Conservation (phyloP, 192 early-diverging fungal genomes). For the Cetraspora pellucida region DNA sequence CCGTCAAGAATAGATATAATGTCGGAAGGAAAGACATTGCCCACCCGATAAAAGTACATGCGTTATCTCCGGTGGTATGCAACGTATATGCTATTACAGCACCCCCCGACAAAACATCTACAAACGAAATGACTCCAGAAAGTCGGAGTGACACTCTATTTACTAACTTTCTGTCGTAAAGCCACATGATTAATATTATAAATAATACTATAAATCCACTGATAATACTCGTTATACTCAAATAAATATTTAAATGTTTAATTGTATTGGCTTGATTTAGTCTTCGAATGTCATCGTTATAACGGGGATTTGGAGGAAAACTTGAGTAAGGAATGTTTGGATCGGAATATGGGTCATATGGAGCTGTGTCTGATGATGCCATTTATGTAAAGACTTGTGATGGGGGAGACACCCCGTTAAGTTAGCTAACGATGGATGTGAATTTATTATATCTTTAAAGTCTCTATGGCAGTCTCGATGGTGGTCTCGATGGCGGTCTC, state of each 20-base stretch:
- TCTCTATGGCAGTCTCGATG: no score
- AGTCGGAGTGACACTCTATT: conserved; percentile 15
- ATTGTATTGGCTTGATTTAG: not conserved
- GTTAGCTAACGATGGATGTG: not conserved
- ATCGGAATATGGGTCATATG: not conserved
- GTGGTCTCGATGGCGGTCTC: no score
- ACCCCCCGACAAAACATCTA: conserved; percentile 1
- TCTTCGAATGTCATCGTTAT: not conserved
- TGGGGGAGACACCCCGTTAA: not conserved
- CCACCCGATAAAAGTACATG: not conserved
- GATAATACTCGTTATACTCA: conserved; percentile 11
- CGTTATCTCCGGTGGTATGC: not conserved
- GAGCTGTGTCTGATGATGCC: not conserved
- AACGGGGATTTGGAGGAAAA: not conserved
- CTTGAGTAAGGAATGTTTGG: not conserved
- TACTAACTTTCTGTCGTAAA: conserved; percentile 23
- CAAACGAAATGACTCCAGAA: conserved; percentile 14
- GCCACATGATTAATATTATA: conserved; percentile 14
- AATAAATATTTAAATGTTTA: not conserved
- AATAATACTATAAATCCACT: conserved; percentile 20
- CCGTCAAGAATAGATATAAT: conserved; percentile 16
- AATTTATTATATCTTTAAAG: no score
- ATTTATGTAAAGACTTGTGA: not conserved
- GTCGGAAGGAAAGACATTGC: conserved; percentile 14
- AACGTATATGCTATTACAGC: not conserved